Conservation (phyloP, 345 rosid genomes). For the Raphanus raphanistrum region DNA sequence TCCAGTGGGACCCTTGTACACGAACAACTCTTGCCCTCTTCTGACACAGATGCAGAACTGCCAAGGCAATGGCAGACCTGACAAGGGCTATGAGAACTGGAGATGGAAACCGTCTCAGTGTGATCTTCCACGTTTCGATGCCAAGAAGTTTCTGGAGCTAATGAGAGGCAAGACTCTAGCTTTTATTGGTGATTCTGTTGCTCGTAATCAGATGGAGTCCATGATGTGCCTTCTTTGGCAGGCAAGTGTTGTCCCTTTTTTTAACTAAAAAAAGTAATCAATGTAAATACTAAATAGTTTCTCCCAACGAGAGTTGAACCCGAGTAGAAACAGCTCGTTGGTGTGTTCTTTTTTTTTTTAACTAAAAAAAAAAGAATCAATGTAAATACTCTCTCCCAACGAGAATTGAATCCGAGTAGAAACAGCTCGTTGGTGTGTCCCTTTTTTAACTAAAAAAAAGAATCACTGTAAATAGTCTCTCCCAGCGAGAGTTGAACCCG, state of each 20-base stretch:
- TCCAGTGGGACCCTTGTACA: constrained; percentile 68
- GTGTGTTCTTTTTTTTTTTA: background rate
- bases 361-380: too few relatives aligned
- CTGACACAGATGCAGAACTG: constrained; percentile 96
- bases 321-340: too few relatives aligned
- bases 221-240: constrained; percentile 96
- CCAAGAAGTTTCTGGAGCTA: constrained; percentile 71
- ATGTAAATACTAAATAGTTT: too few relatives aligned
- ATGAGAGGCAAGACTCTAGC: constrained; percentile 94
- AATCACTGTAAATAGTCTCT: too few relatives aligned
- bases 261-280: too few relatives aligned
- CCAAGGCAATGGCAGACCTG: constrained; percentile 96
- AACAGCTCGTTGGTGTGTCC: background rate
- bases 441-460: background rate
- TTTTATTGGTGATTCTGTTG: constrained; percentile 90
- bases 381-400: too few relatives aligned
- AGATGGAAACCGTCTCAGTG: constrained; percentile 88
- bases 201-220: constrained; percentile 98
- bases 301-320: too few relatives aligned
- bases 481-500: too few relatives aligned
- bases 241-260: constrained; percentile 49
- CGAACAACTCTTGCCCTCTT: constrained; percentile 88
- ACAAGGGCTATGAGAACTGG: constrained; percentile 81
- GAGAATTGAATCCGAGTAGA: too few relatives aligned
- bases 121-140: constrained; percentile 83